Conservation (phyloP, 495 filamentous ascomycete species). For the Penicillium cinerascens region DNA sequence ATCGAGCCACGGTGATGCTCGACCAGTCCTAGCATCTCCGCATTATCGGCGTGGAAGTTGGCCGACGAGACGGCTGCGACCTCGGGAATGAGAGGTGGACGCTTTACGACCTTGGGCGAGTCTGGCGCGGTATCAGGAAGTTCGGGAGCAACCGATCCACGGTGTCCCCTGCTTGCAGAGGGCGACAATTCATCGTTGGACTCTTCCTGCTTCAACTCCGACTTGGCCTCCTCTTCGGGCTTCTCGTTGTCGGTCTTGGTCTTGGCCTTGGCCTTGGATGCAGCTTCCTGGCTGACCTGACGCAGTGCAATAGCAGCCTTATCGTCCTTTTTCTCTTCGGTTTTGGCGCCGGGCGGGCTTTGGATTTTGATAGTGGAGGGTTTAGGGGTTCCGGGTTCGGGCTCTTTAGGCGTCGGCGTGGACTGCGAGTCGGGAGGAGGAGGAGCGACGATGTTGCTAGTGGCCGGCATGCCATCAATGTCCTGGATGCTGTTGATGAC, state of each 20-base stretch:
- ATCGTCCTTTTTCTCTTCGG: constrained; percentile 30
- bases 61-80: constrained; percentile 42
- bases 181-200: neutral
- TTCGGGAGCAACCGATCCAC: constrained; percentile 33
- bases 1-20: constrained; percentile 45
- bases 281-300: constrained; percentile 68
- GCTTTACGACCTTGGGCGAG: constrained; percentile 24
- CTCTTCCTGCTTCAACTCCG: constrained; percentile 5
- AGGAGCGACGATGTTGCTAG: constrained; percentile 39
- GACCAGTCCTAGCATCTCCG: constrained; percentile 37
- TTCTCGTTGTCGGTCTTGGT: constrained; percentile 25
- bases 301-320: constrained; percentile 53
- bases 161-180: constrained; percentile 8
- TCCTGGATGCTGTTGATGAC: constrained; percentile 55
- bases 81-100: constrained; percentile 40
- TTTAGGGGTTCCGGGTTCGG: constrained; percentile 32
- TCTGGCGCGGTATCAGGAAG: constrained; percentile 30
- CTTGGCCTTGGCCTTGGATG: constrained; percentile 60
- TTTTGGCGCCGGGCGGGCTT: constrained; percentile 35
- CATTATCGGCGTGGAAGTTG: constrained; percentile 43
- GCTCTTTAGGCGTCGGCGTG: constrained; percentile 35
- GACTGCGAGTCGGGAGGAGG: constrained; percentile 22
- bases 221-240: constrained; percentile 10
- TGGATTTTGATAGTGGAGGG: constrained; percentile 44
- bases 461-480: constrained; percentile 37